Conservation (phyloP, 371 early-diverging fungal genomes). For the Parasitella parasitica region DNA sequence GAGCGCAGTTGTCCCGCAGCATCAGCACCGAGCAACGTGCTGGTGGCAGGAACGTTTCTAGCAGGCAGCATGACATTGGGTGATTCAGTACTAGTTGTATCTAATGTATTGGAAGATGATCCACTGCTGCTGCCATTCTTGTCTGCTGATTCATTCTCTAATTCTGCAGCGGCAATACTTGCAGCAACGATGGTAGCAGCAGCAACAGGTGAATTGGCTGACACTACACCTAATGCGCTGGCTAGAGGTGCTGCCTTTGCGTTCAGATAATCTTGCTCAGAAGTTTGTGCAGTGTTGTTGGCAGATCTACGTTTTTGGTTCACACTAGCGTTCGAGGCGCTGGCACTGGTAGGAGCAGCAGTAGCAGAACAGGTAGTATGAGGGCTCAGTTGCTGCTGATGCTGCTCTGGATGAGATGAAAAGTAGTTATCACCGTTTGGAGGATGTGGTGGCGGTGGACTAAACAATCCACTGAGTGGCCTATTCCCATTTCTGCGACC, state of each 20-base stretch:
- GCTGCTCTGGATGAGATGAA: conserved; percentile 7
- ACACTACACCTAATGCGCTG: not conserved
- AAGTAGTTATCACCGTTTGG: conserved; percentile 16
- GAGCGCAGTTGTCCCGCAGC: no score
- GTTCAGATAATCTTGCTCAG: conserved; percentile 9
- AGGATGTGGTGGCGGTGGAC: conserved; percentile 6
- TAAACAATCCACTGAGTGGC: conserved; percentile 25
- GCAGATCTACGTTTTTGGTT: not conserved
- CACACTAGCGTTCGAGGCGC: not conserved
- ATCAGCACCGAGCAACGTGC: no score
- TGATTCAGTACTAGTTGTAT: not conserved
- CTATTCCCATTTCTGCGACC: not conserved
- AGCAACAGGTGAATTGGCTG: not conserved
- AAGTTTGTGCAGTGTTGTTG: not conserved
- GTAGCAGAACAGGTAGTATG: not conserved
- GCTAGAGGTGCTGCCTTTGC: not conserved
- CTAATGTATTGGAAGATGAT: not conserved
- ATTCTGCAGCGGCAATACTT: not conserved
- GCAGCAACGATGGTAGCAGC: conserved; percentile 6
- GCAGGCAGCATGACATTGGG: not conserved
- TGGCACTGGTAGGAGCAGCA: not conserved
- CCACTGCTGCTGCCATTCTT: not conserved
- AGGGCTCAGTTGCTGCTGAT: not conserved
- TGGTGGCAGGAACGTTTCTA: not conserved
- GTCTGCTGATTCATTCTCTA: not conserved